Conservation (phyloP, 179 eudicot genomes). For the Pouteria campechiana region DNA sequence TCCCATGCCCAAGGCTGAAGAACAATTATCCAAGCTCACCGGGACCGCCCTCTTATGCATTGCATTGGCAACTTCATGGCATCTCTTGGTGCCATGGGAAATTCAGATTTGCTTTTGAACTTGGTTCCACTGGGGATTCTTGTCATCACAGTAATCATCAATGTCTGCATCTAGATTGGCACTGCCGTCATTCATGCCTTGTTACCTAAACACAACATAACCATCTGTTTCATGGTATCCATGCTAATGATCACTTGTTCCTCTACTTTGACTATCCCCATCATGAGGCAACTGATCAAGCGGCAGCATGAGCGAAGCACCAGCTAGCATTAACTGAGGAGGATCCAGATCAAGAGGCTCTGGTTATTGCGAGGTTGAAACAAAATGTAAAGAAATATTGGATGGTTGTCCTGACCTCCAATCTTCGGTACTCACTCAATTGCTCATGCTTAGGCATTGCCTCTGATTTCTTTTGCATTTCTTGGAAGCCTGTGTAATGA, state of each 20-base stretch:
- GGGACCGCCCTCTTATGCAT: constrained; percentile 28
- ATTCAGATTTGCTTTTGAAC: constrained; percentile 25
- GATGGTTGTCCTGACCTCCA: constrained; percentile 47
- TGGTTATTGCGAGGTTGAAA: constrained; percentile 10
- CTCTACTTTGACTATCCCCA: constrained; percentile 25
- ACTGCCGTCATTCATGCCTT: constrained; percentile 41
- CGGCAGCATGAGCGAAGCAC: constrained; percentile 21
- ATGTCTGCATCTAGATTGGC: constrained; percentile 32
- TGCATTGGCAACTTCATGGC: constrained; percentile 38
- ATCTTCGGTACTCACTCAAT: too few relatives aligned
- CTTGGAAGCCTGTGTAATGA: too few relatives aligned
- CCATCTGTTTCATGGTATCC: constrained; percentile 26
- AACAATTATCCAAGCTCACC: constrained; percentile 39
- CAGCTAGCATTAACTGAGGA: constrained; percentile 15
- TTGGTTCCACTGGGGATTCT: constrained; percentile 34
- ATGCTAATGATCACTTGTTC: constrained; percentile 21
- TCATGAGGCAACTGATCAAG: constrained; percentile 21
- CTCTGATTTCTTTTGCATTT: too few relatives aligned
- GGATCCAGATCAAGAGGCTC: constrained; percentile 2
- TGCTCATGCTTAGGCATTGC: too few relatives aligned
- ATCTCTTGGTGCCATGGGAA: constrained; percentile 29
- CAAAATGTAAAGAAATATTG: constrained; percentile 26
- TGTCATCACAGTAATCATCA: constrained; percentile 33
- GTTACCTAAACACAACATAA: constrained; percentile 24
- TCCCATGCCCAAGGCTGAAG: constrained; percentile 36